Evolutionary conservation across 2,329 filamentous ascomycete species (phyloP), one percentile per base, ranked within the genome.

Genomic region (Onygenales sp.): DNA sequence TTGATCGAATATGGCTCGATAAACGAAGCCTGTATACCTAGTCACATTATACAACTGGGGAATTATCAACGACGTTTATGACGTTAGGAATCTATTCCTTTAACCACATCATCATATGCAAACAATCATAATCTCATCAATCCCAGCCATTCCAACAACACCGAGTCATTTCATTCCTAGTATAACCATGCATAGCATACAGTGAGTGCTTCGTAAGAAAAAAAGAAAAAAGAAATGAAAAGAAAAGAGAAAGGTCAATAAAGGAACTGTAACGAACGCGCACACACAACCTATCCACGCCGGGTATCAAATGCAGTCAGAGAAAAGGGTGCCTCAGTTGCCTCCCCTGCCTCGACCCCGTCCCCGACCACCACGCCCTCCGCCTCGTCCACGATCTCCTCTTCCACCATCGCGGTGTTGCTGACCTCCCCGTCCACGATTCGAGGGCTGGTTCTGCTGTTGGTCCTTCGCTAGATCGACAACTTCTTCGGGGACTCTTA

Each of bases 401-500:
- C 72, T 60, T 60, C 66, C 66, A 48, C 65, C 60, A 62, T 68
- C 61, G 53, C 68, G 62, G 52, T 71, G 63, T 43, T 66, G 63
- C 45, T 58, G 62, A 41, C 61, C 59, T 39, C 73, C 71, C 50
- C 72, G 70, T 46, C 67, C 68, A 14, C 73, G 71, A 56, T 67
- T 66, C 43, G 67, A 65, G 47, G 69, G 75, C 64, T 89, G 84
- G 58, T 79, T 80, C 66, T 88, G 86, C 71, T 97, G 92, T 67
- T 93, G 87, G 61, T 97, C 92, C 77, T 90, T 95, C 27, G 93
- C 91, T 41, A 89, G 73, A 59, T 97, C 92, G 72, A 98, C 88
- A 58, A 98, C 94, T 71, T 97, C 92, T 73, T 98, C 92, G 51
- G 92, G 90, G 2, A 98, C 89, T 63, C 92, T 85, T 35, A 98